Conservation (phyloP, 768 basidiomycete species). For the Pisolithus microcarpus region DNA sequence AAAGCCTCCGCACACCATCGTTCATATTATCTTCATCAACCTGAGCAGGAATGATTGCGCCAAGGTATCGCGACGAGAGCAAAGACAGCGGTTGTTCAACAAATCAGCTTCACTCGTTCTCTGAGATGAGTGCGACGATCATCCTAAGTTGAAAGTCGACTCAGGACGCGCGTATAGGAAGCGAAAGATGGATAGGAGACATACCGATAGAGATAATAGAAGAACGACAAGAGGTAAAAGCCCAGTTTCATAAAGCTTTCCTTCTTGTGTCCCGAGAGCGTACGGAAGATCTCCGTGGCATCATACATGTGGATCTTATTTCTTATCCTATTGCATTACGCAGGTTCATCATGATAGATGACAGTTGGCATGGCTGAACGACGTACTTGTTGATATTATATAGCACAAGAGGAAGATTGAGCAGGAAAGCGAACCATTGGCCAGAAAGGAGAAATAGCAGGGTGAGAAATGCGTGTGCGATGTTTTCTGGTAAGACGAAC, state of each 20-base stretch:
- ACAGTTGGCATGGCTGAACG: background rate
- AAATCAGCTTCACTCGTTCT: slow-evolving; percentile 46
- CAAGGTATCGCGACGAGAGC: too few relatives aligned
- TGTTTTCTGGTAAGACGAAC: slow-evolving; percentile 98
- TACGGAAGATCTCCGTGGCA: slow-evolving; percentile 98
- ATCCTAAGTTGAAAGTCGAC: slow-evolving; percentile 41
- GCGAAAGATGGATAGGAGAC: slow-evolving; percentile 20
- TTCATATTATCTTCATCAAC: too few relatives aligned
- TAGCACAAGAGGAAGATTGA: slow-evolving; percentile 83
- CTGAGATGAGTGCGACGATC: slow-evolving; percentile 82
- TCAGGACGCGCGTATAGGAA: background rate
- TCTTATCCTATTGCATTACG: slow-evolving; percentile 54
- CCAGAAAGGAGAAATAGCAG: slow-evolving; percentile 87
- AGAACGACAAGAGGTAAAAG: slow-evolving; percentile 87
- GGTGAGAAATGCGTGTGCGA: slow-evolving; percentile 87
- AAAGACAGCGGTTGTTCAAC: background rate
- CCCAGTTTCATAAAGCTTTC: slow-evolving; percentile 94
- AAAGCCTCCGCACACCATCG: too few relatives aligned
- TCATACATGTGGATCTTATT: slow-evolving; percentile 98
- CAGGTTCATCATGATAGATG: background rate
- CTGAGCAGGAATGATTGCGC: too few relatives aligned
- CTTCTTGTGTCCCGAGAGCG: slow-evolving; percentile 88
- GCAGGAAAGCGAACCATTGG: slow-evolving; percentile 89
- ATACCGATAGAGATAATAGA: slow-evolving; percentile 86
- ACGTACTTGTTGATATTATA: slow-evolving; percentile 94